phyloP scores from a whole-genome alignment of 345 rosid genomes.

The Eucalyptus cloeziana region DNA sequence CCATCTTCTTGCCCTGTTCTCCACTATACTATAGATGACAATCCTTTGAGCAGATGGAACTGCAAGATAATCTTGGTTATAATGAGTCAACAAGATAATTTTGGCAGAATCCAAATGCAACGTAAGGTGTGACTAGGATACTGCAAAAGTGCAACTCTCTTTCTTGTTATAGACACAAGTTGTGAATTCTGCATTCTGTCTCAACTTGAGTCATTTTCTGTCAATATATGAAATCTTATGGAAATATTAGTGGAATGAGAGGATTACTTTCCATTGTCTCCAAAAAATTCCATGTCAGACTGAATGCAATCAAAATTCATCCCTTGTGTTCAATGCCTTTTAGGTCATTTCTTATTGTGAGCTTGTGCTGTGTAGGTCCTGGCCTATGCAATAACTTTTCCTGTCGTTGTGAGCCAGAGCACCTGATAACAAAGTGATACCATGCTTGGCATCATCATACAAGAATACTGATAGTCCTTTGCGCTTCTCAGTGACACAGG shows the following conservation, averaged over 20 bases:
- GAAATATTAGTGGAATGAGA: not conserved
- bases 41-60: not conserved
- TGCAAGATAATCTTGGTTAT: not conserved
- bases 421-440: not conserved
- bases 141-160: not conserved
- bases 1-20: not conserved
- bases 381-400: not conserved
- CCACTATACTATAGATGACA: not conserved
- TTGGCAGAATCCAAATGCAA: not conserved
- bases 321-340: not conserved
- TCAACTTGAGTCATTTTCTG: not conserved
- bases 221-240: not conserved
- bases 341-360: not conserved
- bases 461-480: not conserved
- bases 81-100: not conserved
- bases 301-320: not conserved
- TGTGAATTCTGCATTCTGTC: not conserved
- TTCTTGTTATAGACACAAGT: not conserved
- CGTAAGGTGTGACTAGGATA: not conserved
- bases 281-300: not conserved
- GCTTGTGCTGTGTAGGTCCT: not conserved
- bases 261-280: not conserved
- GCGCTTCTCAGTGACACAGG: not conserved
- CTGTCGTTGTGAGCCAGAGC: not conserved
- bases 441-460: not conserved